These are phyloP conservation scores for Diddensiella santjacobensis DNA, from an alignment of 805 yeast species.

Conservation along the genomic window DNA sequence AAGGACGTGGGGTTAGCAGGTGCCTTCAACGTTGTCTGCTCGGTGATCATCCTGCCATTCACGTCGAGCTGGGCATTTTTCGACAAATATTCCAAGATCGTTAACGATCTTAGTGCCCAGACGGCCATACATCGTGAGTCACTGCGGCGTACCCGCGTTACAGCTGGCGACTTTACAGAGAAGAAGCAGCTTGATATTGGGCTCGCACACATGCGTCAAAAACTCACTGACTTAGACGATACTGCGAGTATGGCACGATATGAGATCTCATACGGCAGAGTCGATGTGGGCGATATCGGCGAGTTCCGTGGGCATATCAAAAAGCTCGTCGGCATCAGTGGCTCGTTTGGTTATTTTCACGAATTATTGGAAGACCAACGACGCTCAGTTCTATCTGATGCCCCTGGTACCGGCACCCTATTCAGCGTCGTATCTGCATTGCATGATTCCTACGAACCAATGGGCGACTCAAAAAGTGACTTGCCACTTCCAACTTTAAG, in stretches of 20 bases:
- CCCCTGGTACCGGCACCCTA: not conserved
- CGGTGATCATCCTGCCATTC: slow-evolving; percentile 27
- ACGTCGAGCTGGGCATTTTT: slow-evolving; percentile 27
- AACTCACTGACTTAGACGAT: not conserved
- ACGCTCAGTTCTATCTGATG: not conserved
- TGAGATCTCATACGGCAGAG: slow-evolving; percentile 28
- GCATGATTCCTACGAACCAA: slow-evolving; percentile 18
- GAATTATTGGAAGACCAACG: slow-evolving; percentile 13
- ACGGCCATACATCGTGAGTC: not conserved
- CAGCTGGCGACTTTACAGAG: slow-evolving; percentile 8
- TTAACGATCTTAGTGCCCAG: slow-evolving; percentile 5
- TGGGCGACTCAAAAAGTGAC: slow-evolving; percentile 6
- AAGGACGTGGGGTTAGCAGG: slow-evolving; percentile 29
- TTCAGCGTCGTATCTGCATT: slow-evolving; percentile 3
- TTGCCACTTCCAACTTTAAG: slow-evolving; percentile 5
- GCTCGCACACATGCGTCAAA: not conserved
- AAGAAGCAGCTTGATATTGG: not conserved
- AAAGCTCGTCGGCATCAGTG: slow-evolving; percentile 21
- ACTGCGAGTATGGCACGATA: slow-evolving; percentile 8
- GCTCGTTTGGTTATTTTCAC: slow-evolving; percentile 25
- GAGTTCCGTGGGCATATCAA: slow-evolving; percentile 25
- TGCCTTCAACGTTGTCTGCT: slow-evolving; percentile 22
- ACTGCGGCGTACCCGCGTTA: not conserved
- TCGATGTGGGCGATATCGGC: slow-evolving; percentile 26
- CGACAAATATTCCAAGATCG: slow-evolving; percentile 12